Conservation (phyloP, 2,329 filamentous ascomycete genomes). For the Teratosphaeria pseudoeucalypti region DNA sequence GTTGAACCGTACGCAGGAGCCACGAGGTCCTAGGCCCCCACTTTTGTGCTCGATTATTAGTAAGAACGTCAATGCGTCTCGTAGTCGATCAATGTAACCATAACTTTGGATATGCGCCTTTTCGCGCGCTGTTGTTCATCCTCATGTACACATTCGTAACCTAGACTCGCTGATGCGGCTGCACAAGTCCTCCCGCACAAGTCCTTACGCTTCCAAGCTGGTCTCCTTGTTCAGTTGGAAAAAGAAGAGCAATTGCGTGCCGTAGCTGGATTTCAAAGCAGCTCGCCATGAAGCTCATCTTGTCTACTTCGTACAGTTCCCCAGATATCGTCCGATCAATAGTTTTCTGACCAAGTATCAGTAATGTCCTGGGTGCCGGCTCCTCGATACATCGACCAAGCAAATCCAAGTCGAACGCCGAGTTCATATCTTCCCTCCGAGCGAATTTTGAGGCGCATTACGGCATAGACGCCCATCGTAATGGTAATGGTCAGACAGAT, state of each 20-base stretch:
- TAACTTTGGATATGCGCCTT: background rate
- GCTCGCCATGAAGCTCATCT: constrained; percentile 64
- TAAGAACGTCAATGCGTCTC: background rate
- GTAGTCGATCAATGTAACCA: background rate
- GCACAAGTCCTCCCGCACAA: background rate
- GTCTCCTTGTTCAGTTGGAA: background rate
- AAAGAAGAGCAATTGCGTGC: background rate
- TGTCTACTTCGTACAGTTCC: constrained; percentile 68
- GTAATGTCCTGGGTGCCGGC: constrained; percentile 76
- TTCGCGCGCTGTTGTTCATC: background rate
- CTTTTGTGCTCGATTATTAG: background rate
- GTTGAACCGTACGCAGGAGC: background rate
- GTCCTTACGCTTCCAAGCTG: background rate
- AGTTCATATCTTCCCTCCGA: constrained; percentile 79
- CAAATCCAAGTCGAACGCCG: constrained; percentile 78
- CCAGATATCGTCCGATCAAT: constrained; percentile 1
- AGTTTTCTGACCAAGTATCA: constrained; percentile 24
- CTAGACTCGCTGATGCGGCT: background rate
- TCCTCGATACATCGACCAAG: constrained; percentile 72
- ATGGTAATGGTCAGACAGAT: constrained; percentile 6
- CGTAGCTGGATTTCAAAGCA: background rate
- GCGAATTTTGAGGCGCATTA: constrained; percentile 54
- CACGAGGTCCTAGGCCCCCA: background rate
- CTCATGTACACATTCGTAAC: background rate
- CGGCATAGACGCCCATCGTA: background rate